Percentiles rank a stretch among this genome's conserved stretches.
Evolutionary conservation across 23 red algal genomes (phyloP).

Genomic region (Gracilariopsis chorda): DNA sequence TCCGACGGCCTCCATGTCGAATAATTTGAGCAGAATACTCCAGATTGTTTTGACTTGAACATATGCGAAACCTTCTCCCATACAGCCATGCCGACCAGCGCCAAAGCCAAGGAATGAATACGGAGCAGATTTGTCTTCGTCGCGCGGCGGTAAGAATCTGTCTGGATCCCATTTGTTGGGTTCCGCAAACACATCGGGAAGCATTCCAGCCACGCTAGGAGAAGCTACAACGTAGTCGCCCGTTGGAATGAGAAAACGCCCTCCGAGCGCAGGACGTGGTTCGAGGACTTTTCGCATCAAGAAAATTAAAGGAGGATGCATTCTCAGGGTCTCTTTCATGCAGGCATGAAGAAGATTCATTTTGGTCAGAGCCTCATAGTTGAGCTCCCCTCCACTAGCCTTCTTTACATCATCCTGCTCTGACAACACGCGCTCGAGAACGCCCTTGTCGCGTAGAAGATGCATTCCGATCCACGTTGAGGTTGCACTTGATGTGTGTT

Average conservation of each 20-base stretch:
- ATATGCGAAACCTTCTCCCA: constrained; percentile 99
- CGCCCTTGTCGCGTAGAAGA: constrained; percentile 46
- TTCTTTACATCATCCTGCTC: constrained; percentile 74
- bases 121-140: constrained; percentile 85
- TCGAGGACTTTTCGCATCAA: constrained; percentile 90
- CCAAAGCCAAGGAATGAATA: constrained; percentile 94
- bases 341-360: constrained; percentile 89
- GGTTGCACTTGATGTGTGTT: constrained; percentile 96
- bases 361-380: constrained; percentile 73
- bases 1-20: constrained; percentile 82
- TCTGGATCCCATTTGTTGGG: constrained; percentile 89
- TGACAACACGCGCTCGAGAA: constrained; percentile 53
- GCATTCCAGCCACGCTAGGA: constrained; percentile 74
- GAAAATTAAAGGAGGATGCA: constrained; percentile 99
- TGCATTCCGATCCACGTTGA: constrained; percentile 91
- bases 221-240: constrained; percentile 85
- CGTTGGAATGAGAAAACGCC: constrained; percentile 70
- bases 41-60: constrained; percentile 99
- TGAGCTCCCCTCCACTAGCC: constrained; percentile 22
- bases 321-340: constrained; percentile 98
- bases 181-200: constrained; percentile 79
- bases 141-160: constrained; percentile 80
- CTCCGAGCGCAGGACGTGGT: constrained; percentile 57
- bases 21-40: constrained; percentile 82
- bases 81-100: constrained; percentile 95